Base-by-base conservation (phyloP, 2,329 filamentous ascomycete species). In the Elsinoe arachidis region DNA sequence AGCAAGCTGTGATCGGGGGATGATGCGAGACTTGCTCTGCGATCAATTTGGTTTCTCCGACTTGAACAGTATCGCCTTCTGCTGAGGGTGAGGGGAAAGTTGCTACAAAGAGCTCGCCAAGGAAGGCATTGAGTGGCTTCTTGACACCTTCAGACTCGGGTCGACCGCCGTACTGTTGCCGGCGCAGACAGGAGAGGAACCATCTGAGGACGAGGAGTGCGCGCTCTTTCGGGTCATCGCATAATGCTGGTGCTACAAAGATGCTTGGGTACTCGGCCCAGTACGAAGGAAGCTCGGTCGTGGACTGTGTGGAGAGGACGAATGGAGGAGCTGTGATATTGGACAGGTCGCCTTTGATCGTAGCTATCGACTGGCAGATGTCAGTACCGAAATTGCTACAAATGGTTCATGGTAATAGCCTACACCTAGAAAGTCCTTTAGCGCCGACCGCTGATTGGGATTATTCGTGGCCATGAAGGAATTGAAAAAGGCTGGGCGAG, bases 81-180 rank as follows among this genome's bases (percentile, higher is more conserved):
- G 59, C 59, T 14, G 49, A 53, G 34, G 49, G 49, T 33, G 33
- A 38, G n/a, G 9, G 67, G 67, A 67, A 68, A 63, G 11, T 66
- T 65, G 15, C 71, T 2, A 77, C 57, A 61, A 78, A 78, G 0
- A 78, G 55, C 57, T 78, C 76, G 0, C 76, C 76, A 1, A 78
- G 66, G 55, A 78, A 78, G 1, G 76, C 74, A 60, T 79, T 79
- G 49, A 79, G 63, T 0, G 77, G 76, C 61, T 79, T 80, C 67
- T 77, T 79, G 1, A 75, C 70, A 3, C 74, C 74, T 12, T 74
- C 70, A 21, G 63, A 65, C 34, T 72, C 69, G 7, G 69, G 63
- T n/a, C 73, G 67, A 3, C 74, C 74, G 2, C 72, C 73, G 58
- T 77, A 78, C 55, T 77, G 74, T 62, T 80, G 76, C 7, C 74